These are phyloP conservation scores for Xylaria bambusicola DNA, from an alignment of 495 filamentous ascomycete genomes.

Conservation along the genomic window DNA sequence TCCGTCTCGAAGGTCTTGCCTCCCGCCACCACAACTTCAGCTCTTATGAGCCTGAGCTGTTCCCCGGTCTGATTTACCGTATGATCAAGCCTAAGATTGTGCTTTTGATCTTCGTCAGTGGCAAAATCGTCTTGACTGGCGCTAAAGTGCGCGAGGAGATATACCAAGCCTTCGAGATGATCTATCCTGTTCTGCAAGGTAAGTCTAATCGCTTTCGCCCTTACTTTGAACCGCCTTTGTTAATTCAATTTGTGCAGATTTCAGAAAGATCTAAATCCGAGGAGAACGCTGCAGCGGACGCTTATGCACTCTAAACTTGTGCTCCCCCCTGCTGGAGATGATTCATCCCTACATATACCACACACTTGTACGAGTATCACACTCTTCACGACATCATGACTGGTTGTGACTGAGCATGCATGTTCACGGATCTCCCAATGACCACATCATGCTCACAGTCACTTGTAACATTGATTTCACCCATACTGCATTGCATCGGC, in stretches of 20 bases:
- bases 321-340: not conserved
- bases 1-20: slow-evolving; percentile 92
- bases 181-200: slow-evolving; percentile 97
- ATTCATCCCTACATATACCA: slow-evolving; percentile 17
- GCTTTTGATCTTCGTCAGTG: slow-evolving; percentile 96
- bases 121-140: slow-evolving; percentile 97
- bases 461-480: slow-evolving; percentile 42
- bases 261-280: slow-evolving; percentile 48
- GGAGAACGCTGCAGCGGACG: not conserved
- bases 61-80: slow-evolving; percentile 98
- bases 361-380: slow-evolving; percentile 58
- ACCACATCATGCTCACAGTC: not conserved
- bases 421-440: not conserved
- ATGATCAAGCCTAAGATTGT: slow-evolving; percentile 99
- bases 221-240: not conserved
- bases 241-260: slow-evolving; percentile 35
- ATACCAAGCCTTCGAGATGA: slow-evolving; percentile 97
- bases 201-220: slow-evolving; percentile 26
- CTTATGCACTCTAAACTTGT: not conserved
- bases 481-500: slow-evolving; percentile 58
- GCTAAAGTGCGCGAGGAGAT: slow-evolving; percentile 99
- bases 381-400: slow-evolving; percentile 55
- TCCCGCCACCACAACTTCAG: slow-evolving; percentile 98
- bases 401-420: slow-evolving; percentile 19
- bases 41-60: slow-evolving; percentile 97